phyloP scores from a whole-genome alignment of 2,329 filamentous ascomycete genomes.

The Xylariomycetidae sp. region DNA sequence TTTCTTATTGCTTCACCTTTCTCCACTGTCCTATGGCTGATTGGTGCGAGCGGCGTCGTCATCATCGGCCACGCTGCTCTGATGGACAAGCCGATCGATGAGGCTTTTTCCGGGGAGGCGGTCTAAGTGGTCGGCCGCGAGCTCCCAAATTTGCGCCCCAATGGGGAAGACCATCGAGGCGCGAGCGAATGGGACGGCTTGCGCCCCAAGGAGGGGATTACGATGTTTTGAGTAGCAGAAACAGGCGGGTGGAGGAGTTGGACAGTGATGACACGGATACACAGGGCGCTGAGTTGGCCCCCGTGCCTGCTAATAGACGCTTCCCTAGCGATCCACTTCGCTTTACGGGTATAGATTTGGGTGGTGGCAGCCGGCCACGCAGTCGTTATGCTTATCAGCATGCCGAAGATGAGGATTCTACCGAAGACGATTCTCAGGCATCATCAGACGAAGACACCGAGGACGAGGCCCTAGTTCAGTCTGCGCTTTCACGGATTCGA shows the following conservation, averaged over 20 bases:
- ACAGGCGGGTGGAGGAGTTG: conserved; percentile 61
- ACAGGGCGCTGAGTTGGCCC: conserved; percentile 47
- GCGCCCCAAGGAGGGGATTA: conserved; percentile 43
- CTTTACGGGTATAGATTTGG: conserved; percentile 56
- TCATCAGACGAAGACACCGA: conserved; percentile 43
- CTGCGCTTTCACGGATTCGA: conserved; percentile 73
- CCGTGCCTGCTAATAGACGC: conserved; percentile 36
- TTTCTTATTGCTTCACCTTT: conserved; percentile 82
- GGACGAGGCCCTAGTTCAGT: conserved; percentile 65
- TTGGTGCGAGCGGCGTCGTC: conserved; percentile 88
- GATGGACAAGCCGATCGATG: conserved; percentile 98
- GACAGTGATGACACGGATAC: conserved; percentile 53
- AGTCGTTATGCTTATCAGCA: conserved; percentile 30
- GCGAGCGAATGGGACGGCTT: conserved; percentile 60
- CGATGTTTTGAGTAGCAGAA: conserved; percentile 31
- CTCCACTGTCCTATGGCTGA: conserved; percentile 83
- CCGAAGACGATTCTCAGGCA: conserved; percentile 44
- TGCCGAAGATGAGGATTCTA: conserved; percentile 40
- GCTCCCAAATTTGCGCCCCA: conserved; percentile 89
- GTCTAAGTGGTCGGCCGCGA: conserved; percentile 99
- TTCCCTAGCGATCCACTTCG: conserved; percentile 55
- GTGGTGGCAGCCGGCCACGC: conserved; percentile 34
- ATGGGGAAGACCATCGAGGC: conserved; percentile 99
- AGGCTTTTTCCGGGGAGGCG: conserved; percentile 99
- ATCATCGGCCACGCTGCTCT: conserved; percentile 92